phyloP scores from a whole-genome alignment of 495 filamentous ascomycete genomes.

The Diplogelasinospora grovesii region DNA sequence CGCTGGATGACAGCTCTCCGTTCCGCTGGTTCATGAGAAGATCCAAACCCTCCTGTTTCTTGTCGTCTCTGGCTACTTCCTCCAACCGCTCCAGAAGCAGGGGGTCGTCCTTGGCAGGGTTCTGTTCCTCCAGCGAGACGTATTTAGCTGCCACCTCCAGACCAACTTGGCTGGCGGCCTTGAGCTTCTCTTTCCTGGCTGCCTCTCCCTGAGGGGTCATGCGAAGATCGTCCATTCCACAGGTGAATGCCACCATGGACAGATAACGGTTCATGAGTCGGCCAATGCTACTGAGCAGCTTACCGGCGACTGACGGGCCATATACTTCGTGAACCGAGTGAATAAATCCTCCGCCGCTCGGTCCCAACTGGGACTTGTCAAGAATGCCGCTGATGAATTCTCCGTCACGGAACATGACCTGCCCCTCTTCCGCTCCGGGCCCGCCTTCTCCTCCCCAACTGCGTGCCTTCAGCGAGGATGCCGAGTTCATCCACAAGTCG shows the following conservation, averaged over 20 bases:
- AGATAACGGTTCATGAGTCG: constrained; percentile 83
- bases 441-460: constrained; percentile 58
- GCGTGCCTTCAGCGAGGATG: constrained; percentile 66
- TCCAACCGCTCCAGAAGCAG: constrained; percentile 73
- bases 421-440: constrained; percentile 59
- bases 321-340: constrained; percentile 92
- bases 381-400: constrained; percentile 86
- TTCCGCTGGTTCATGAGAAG: constrained; percentile 71
- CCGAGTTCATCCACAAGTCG: constrained; percentile 72
- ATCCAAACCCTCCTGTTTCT: constrained; percentile 83
- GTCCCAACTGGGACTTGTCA: constrained; percentile 93
- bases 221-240: constrained; percentile 92
- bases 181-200: constrained; percentile 60
- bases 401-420: constrained; percentile 80
- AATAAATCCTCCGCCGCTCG: constrained; percentile 77
- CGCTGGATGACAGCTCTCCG: constrained; percentile 63
- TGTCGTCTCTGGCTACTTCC: constrained; percentile 83
- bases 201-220: constrained; percentile 77
- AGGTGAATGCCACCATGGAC: constrained; percentile 90
- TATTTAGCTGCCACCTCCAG: constrained; percentile 81
- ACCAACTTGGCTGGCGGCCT: constrained; percentile 65
- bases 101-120: constrained; percentile 51
- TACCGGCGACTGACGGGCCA: constrained; percentile 77
- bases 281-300: constrained; percentile 80
- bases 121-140: constrained; percentile 70